Evolutionary conservation across 2,329 filamentous ascomycete species (phyloP), one percentile per base, ranked within the genome.

Genomic region (Ceratocystis harringtonii): DNA sequence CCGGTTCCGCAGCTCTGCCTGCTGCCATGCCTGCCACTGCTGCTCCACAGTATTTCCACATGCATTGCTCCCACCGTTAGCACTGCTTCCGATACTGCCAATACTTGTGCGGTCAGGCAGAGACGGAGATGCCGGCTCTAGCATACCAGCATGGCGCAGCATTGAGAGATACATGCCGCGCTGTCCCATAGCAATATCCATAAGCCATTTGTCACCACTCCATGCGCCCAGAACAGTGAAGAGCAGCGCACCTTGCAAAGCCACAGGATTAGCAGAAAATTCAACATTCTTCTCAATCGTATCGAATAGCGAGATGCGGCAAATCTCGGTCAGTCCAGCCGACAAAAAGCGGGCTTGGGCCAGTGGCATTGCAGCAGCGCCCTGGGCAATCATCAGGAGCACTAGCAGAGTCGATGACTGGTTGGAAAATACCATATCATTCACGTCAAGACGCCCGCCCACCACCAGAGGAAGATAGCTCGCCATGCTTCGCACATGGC

Each of bases 121-220:
- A 3, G 45, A 43, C 3, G 41, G 30, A 25, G 78, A 71, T 67
- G 72, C 76, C 67, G 76, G 76, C 67, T 87, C 84, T 36, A 89
- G 75, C 75, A 87, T 82, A 25, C 86, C 85, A 0, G 84, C 85
- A 72, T 89, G 84, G 70, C 84, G 81, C 25, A 89, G 75, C 86
- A 89, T 89, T 67, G 85, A 81, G 67, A 87, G 80, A 72, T 89
- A 89, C 84, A 88, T 88, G 66, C 84, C 84, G 61, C 85, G 80
- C 73, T 88, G 86, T 36, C 86, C 85, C 84, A 88, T 87, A 52
- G 85, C 82, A 69, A 88, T 87, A 70, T 89, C 85, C 85, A 88
- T 89, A 69, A 88, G 83, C 85, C 86, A 88, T 74, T 88, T 88
- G 73, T 89, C 86, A 58, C 86, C 86, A 71, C 85, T 87, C 86